phyloP scores from a whole-genome alignment of 1,284 basidiomycete species.

The Volvariella volvacea region DNA sequence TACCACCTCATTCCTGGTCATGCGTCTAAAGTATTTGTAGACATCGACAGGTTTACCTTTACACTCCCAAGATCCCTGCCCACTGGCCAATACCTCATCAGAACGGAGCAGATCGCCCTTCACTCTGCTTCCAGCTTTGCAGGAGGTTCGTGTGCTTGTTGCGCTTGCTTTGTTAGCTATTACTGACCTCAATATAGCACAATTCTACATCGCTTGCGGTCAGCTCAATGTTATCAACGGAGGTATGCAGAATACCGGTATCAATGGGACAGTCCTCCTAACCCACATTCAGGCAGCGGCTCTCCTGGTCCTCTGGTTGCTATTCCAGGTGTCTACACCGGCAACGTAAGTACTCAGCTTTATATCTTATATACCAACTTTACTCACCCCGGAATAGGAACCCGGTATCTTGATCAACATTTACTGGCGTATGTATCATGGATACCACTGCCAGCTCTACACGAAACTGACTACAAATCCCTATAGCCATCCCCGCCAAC shows the following conservation, averaged over 20 bases:
- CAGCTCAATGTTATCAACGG: slow-evolving; percentile 29
- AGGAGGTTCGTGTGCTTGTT: slow-evolving; percentile 26
- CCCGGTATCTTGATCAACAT: slow-evolving; percentile 26
- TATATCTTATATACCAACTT: neutral
- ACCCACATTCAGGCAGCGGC: slow-evolving; percentile 20
- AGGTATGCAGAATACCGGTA: neutral
- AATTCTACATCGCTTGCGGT: slow-evolving; percentile 28
- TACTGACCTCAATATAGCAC: slow-evolving; percentile 12
- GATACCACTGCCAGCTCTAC: no score
- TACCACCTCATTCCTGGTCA: neutral
- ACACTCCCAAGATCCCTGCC: slow-evolving; percentile 36
- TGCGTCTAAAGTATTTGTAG: slow-evolving; percentile 11
- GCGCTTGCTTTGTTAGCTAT: slow-evolving; percentile 1
- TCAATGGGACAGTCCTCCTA: neutral
- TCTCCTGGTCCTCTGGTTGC: slow-evolving; percentile 31
- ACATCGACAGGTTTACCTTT: slow-evolving; percentile 31
- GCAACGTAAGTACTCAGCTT: slow-evolving; percentile 14
- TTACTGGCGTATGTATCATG: slow-evolving; percentile 19
- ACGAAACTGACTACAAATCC: no score
- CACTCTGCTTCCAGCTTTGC: slow-evolving; percentile 27
- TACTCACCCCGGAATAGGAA: slow-evolving; percentile 14
- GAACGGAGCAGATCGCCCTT: slow-evolving; percentile 41
- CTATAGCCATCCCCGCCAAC: slow-evolving; percentile 17
- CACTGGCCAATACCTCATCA: slow-evolving; percentile 36
- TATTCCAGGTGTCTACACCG: slow-evolving; percentile 37